Percentiles rank a stretch among this genome's conserved stretches.
Evolutionary conservation across 2,329 filamentous ascomycete genomes (phyloP).

Genomic region (Ophiostoma sp.): DNA sequence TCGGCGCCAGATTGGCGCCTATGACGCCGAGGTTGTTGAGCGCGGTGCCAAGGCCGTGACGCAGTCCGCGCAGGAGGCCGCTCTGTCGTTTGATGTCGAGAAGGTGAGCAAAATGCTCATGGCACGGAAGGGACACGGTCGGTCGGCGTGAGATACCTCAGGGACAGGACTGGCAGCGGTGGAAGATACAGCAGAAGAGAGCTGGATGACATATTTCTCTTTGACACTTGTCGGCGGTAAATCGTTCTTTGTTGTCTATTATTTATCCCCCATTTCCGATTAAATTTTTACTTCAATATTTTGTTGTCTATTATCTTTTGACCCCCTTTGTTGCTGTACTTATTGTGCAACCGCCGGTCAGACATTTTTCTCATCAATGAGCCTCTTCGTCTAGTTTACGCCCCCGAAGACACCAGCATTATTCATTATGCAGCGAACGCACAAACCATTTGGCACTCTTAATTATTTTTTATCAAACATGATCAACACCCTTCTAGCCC

Average conservation of each 20-base stretch:
- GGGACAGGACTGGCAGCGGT: background rate
- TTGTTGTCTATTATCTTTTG: background rate
- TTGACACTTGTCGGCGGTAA: background rate
- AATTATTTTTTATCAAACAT: background rate
- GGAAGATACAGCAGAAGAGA: background rate
- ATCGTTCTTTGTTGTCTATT: background rate
- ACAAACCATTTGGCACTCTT: background rate
- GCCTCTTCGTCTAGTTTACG: background rate
- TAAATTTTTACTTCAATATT: background rate
- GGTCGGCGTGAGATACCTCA: conserved; percentile 26
- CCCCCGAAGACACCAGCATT: background rate
- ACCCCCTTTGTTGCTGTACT: background rate
- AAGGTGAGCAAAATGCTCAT: conserved; percentile 39
- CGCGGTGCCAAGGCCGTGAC: conserved; percentile 39
- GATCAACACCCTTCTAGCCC: background rate
- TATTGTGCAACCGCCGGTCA: background rate
- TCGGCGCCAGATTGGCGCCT: conserved; percentile 34
- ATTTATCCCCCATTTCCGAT: background rate
- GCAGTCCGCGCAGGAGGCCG: conserved; percentile 39
- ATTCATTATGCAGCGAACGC: background rate
- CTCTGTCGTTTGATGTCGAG: conserved; percentile 36
- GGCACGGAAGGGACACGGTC: conserved; percentile 36
- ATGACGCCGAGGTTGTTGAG: conserved; percentile 38
- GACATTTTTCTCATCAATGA: background rate
- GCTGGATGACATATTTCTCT: too few species aligned